phyloP scores from a whole-genome alignment of 371 early-diverging fungal species.

The Zychaea mexicana region DNA sequence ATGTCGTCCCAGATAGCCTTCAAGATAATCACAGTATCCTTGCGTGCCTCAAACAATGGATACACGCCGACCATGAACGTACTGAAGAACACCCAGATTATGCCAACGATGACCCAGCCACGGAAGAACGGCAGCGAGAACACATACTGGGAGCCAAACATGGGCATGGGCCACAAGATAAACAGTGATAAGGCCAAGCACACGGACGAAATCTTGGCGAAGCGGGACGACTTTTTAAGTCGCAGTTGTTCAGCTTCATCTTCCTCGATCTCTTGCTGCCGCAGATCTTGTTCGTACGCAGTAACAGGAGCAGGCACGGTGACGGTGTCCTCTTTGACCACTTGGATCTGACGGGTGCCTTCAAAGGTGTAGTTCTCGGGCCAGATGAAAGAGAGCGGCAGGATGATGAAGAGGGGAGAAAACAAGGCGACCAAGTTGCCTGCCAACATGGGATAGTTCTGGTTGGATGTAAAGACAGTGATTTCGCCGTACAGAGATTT shows the following conservation, averaged over 20 bases:
- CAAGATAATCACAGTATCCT: constrained; percentile 34
- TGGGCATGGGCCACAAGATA: constrained; percentile 70
- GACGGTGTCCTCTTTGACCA: constrained; percentile 38
- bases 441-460: constrained; percentile 72
- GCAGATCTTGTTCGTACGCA: constrained; percentile 11
- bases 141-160: constrained; percentile 66
- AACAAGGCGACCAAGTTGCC: constrained; percentile 60
- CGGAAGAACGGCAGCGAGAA: constrained; percentile 67
- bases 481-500: constrained; percentile 55
- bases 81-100: constrained; percentile 64
- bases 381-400: constrained; percentile 36
- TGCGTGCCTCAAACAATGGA: constrained; percentile 62
- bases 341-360: constrained; percentile 45
- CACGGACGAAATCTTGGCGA: constrained; percentile 39
- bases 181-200: constrained; percentile 56
- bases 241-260: constrained; percentile 24
- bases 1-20: constrained; percentile 46
- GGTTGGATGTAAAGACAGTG: constrained; percentile 55
- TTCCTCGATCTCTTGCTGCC: constrained; percentile 22
- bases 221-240: constrained; percentile 31
- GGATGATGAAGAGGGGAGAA: constrained; percentile 25
- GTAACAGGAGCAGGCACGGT: too few species aligned
- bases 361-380: constrained; percentile 70
- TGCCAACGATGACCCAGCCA: constrained; percentile 66
- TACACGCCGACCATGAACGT: constrained; percentile 58